A percentile compares a stretch with the other conserved stretches of the same genome.
Conservation (phyloP, 2,329 filamentous ascomycete genomes). For the Karstenula rhodostoma region DNA sequence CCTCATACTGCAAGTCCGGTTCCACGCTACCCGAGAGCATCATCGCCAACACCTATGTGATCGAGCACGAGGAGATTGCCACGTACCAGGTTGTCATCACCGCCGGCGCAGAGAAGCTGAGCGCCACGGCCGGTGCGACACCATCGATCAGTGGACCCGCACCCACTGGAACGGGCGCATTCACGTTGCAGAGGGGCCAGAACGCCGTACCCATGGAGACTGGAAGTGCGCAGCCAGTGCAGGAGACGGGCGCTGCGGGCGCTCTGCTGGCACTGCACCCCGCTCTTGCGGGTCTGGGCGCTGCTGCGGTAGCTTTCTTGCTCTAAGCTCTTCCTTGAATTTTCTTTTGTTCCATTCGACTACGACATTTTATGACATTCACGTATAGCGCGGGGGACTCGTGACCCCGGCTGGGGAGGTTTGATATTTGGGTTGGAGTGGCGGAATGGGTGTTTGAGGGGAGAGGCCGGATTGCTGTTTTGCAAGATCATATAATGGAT, state of each 20-base stretch:
- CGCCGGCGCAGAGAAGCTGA: conserved; percentile 36
- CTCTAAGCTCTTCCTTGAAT: not conserved
- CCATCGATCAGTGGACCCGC: conserved; percentile 21
- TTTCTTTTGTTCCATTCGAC: conserved; percentile 9
- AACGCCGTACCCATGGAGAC: conserved; percentile 5
- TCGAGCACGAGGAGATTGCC: conserved; percentile 23
- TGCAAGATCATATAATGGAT: conserved; percentile 11
- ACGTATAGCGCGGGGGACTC: not conserved
- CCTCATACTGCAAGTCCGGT: conserved; percentile 18
- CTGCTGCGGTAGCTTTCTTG: conserved; percentile 35
- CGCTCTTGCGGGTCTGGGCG: conserved; percentile 39
- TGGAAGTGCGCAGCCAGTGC: conserved; percentile 5
- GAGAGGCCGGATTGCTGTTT: conserved; percentile 3
- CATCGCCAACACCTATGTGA: conserved; percentile 17
- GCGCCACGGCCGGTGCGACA: conserved; percentile 31
- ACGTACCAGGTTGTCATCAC: conserved; percentile 38
- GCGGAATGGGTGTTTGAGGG: not conserved
- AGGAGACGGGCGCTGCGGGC: conserved; percentile 17
- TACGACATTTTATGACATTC: conserved; percentile 10
- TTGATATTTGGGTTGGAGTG: not conserved
- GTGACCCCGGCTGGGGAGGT: not conserved
- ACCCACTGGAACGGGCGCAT: not conserved
- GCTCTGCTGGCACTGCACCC: conserved; percentile 32
- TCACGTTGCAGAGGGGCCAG: not conserved
- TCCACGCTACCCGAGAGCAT: conserved; percentile 19